These are phyloP conservation scores for Phellinidium pouzarii DNA, from an alignment of 1,284 basidiomycete species.

Conservation along the genomic window DNA sequence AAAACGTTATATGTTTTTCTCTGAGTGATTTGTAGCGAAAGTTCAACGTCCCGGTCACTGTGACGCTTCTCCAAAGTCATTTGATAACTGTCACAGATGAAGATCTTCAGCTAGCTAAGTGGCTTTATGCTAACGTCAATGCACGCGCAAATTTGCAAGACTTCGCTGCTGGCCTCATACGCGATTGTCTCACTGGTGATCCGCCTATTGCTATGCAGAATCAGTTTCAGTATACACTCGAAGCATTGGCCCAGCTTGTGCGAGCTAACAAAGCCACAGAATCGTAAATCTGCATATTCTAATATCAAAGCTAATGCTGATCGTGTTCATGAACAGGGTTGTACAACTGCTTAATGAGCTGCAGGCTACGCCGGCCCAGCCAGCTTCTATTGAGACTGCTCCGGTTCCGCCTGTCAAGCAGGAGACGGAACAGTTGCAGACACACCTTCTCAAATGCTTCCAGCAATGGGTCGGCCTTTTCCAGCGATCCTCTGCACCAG, in stretches of 20 bases:
- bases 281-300: conserved; percentile 45
- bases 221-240: conserved; percentile 79
- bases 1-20: not conserved
- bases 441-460: conserved; percentile 70
- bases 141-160: conserved; percentile 74
- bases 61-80: conserved; percentile 79
- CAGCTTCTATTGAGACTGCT: conserved; percentile 31
- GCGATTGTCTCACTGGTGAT: conserved; percentile 79
- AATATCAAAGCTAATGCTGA: conserved; percentile 5
- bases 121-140: conserved; percentile 65
- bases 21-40: conserved; percentile 60
- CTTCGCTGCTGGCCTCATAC: conserved; percentile 80
- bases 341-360: conserved; percentile 68
- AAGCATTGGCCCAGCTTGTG: conserved; percentile 70
- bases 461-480: conserved; percentile 95
- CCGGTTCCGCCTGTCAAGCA: conserved; percentile 45
- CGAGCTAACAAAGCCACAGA: conserved; percentile 75
- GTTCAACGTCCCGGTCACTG: conserved; percentile 92
- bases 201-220: conserved; percentile 74
- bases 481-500: conserved; percentile 83
- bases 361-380: conserved; percentile 48
- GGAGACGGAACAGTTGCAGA: conserved; percentile 64
- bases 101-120: conserved; percentile 89
- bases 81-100: conserved; percentile 77
- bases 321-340: conserved; percentile 33